These are phyloP conservation scores for Aleurites moluccanus DNA, from an alignment of 441 rosid species.

Conservation along the genomic window DNA sequence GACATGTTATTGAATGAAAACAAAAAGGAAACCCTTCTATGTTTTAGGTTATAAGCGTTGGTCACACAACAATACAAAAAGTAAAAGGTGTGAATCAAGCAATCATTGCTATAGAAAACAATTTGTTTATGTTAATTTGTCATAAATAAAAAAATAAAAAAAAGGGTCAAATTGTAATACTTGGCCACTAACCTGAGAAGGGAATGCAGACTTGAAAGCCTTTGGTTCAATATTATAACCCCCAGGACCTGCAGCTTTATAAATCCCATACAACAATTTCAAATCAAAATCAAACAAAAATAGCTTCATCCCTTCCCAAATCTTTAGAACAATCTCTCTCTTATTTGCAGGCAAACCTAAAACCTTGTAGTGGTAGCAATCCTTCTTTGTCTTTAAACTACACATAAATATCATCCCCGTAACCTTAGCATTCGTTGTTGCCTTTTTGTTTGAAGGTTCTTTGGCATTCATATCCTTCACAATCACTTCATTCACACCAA, in stretches of 20 bases:
- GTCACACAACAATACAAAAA: background rate
- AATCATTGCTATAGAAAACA: background rate
- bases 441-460: slow-evolving; percentile 21
- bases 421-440: background rate
- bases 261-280: slow-evolving; percentile 34
- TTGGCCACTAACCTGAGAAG: slow-evolving; percentile 35
- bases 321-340: slow-evolving; percentile 28
- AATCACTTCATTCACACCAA: slow-evolving; percentile 16
- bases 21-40: background rate
- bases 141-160: slow-evolving; percentile 3
- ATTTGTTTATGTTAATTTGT: background rate
- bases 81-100: background rate
- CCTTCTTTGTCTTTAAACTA: slow-evolving; percentile 37
- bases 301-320: slow-evolving; percentile 29
- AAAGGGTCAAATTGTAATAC: background rate
- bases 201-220: slow-evolving; percentile 35
- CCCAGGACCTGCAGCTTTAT: slow-evolving; percentile 37
- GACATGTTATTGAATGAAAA: background rate
- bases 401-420: slow-evolving; percentile 42
- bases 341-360: slow-evolving; percentile 36
- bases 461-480: slow-evolving; percentile 10
- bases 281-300: slow-evolving; percentile 35
- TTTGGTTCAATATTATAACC: slow-evolving; percentile 35
- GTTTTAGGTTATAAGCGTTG: background rate
- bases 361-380: slow-evolving; percentile 31